A percentile compares a stretch with the other conserved stretches of the same genome.
Conservation (phyloP, 441 rosid species). For the Mallotus repandus region DNA sequence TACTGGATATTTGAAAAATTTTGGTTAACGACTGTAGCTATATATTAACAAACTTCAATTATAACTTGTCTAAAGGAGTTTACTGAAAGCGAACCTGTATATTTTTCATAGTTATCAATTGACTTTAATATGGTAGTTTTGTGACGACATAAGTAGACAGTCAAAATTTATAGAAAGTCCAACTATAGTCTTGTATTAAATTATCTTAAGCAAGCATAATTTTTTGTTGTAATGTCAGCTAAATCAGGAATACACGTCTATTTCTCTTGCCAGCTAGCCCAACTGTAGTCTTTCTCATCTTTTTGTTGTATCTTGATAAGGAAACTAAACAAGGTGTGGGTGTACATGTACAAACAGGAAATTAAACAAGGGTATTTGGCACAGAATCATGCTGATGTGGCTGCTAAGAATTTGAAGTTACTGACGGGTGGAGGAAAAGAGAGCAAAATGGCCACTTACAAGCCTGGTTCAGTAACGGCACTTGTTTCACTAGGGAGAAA, state of each 20-base stretch:
- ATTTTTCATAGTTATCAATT: too few species aligned
- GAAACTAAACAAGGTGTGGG: not conserved
- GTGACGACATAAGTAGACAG: not conserved
- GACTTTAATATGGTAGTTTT: not conserved
- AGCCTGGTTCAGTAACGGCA: conserved; percentile 51
- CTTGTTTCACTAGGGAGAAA: conserved; percentile 81
- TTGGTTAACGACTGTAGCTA: too few species aligned
- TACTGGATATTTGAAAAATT: too few species aligned
- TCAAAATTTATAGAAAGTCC: not conserved
- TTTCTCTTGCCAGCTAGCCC: not conserved
- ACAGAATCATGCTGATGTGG: conserved; percentile 56
- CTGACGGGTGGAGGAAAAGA: conserved; percentile 53
- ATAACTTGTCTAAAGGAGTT: not conserved
- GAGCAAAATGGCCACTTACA: conserved; percentile 53
- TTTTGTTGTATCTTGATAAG: not conserved
- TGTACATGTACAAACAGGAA: conserved; percentile 44
- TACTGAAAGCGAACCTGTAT: not conserved
- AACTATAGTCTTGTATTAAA: not conserved
- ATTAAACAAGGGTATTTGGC: conserved; percentile 80
- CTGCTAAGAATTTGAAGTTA: conserved; percentile 65
- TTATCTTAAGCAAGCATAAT: not conserved
- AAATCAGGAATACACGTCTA: not conserved
- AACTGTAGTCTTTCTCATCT: not conserved
- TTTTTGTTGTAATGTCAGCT: not conserved
- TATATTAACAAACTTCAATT: too few species aligned